These are phyloP conservation scores for Hygrophorus pudorinus DNA, from an alignment of 768 basidiomycete species.

Conservation along the genomic window DNA sequence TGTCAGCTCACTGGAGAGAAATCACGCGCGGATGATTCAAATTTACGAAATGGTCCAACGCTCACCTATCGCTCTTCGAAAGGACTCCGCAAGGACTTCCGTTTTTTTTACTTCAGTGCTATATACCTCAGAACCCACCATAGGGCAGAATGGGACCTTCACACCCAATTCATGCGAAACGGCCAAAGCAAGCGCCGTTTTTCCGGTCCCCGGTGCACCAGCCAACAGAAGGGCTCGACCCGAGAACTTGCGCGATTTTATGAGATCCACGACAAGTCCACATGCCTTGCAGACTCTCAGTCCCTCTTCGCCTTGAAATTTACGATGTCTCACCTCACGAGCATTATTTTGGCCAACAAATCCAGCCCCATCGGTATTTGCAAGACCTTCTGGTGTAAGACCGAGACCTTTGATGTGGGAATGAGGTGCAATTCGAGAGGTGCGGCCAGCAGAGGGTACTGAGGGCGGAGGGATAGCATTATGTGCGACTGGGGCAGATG, in stretches of 20 bases:
- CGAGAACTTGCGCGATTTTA: slow-evolving; percentile 88
- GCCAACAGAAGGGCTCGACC: slow-evolving; percentile 88
- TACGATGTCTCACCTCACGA: slow-evolving; percentile 58
- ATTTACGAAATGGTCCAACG: neutral
- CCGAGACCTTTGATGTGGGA: slow-evolving; percentile 98
- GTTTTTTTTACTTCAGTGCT: slow-evolving; percentile 98
- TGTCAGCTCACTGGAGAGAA: slow-evolving; percentile 3
- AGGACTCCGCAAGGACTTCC: slow-evolving; percentile 90
- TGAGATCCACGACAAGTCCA: slow-evolving; percentile 80
- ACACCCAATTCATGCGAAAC: slow-evolving; percentile 89
- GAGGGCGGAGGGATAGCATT: slow-evolving; percentile 67
- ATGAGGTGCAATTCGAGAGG: slow-evolving; percentile 81
- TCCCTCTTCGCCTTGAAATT: neutral
- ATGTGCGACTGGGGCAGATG: slow-evolving; percentile 53
- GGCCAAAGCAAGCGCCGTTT: slow-evolving; percentile 94
- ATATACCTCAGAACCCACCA: slow-evolving; percentile 98
- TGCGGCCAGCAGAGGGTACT: slow-evolving; percentile 47
- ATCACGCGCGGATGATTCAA: slow-evolving; percentile 2
- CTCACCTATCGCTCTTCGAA: slow-evolving; percentile 91
- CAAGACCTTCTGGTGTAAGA: slow-evolving; percentile 73
- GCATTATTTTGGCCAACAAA: slow-evolving; percentile 89
- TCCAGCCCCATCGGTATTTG: slow-evolving; percentile 62
- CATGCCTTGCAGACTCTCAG: slow-evolving; percentile 53
- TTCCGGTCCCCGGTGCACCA: slow-evolving; percentile 95
- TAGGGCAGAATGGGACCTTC: slow-evolving; percentile 96